Evolutionary conservation across 495 filamentous ascomycete species (phyloP), one percentile per base, ranked within the genome.

Genomic region (Recurvomyces mirabilis): DNA sequence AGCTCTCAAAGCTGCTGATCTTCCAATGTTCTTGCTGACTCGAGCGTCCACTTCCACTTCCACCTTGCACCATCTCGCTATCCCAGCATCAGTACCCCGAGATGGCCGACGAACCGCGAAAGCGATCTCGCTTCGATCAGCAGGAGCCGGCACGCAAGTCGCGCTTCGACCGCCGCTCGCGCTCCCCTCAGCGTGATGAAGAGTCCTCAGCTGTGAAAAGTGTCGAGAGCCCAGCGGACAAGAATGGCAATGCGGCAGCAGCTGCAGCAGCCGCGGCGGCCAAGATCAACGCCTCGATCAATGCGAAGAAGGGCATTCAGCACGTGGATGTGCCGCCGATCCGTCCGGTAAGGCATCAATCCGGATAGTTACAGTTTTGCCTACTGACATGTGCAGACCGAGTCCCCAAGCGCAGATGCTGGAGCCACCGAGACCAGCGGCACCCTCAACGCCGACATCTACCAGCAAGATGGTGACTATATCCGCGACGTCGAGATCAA

Each of bases 401-500:
- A n/a, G n/a, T n/a, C n/a, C n/a, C 67, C 26, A n/a, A 7, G 7
- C 26, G 26, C 26, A 7, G 26, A n/a, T n/a, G 26, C 26, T 7
- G n/a, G n/a, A n/a, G n/a, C 74, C 13, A 53, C 68, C 31, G 55
- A 40, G 12, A 14, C 51, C 25, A 65, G 68, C 42, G 70, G 69
- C 36, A 73, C 79, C 35, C 72, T 87, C 60, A 85, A 85, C 52
- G 75, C 80, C 50, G 87, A 94, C 50, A 78, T 91, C 65, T 95
- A 95, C 60, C 83, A 91, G 54, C 81, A 85, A 18, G 91, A 94
- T 59, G 91, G 91, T 47, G 91, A 98, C 60, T 95, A 84, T 57
- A 94, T 98, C 66, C 86, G 86, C 62, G 91, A 96, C 59, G 93
- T 98, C 58, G 91, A 96, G 64, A 86, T 98, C 64, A 98, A 98